Percentiles rank a stretch among this genome's conserved stretches.
Evolutionary conservation across 257 asterid genomes (phyloP).

Genomic region (Ilex asprella): DNA sequence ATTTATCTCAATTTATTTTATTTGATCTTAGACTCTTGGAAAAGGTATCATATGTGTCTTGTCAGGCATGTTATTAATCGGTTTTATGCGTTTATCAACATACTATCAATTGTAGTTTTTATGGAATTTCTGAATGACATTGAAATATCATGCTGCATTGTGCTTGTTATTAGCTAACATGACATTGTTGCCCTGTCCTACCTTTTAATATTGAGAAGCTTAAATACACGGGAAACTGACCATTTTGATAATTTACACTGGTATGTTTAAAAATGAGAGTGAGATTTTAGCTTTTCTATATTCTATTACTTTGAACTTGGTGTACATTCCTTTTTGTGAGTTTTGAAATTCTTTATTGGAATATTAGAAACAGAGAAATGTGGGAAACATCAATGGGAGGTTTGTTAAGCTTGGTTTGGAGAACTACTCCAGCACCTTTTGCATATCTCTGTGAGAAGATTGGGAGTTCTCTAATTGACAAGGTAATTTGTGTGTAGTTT

Average conservation of each 20-base stretch:
- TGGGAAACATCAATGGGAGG: constrained; percentile 99
- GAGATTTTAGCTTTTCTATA: background rate
- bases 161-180: background rate
- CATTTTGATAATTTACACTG: background rate
- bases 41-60: background rate
- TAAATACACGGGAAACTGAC: background rate
- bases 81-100: too few species aligned
- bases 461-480: constrained; percentile 70
- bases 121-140: too few species aligned
- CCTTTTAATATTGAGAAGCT: background rate
- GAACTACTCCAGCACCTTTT: constrained; percentile 81
- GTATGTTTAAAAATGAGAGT: too few species aligned
- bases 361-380: constrained; percentile 66
- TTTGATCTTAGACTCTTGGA: background rate
- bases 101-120: too few species aligned
- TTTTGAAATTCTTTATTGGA: background rate
- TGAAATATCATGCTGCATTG: too few species aligned
- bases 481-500: constrained; percentile 40
- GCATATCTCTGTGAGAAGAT: constrained; percentile 85
- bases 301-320: too few species aligned
- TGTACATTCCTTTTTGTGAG: background rate
- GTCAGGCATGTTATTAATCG: background rate
- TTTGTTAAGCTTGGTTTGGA: constrained; percentile 82
- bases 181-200: background rate
- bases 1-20: constrained; percentile 5